Conservation (phyloP, 371 early-diverging fungal genomes). For the Haplosporangium sp. region DNA sequence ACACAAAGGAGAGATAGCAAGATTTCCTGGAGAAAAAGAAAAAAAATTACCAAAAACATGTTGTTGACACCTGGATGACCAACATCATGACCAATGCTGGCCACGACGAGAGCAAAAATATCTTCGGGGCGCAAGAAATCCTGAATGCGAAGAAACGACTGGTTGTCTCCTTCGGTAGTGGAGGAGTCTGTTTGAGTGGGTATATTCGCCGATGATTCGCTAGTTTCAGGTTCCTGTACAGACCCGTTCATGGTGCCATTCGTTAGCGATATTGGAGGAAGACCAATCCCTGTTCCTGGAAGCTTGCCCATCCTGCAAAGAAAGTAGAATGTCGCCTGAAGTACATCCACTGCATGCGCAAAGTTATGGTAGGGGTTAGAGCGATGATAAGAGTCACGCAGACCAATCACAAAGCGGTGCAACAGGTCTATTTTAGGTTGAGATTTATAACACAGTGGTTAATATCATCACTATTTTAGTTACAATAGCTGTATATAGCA, state of each 20-base stretch:
- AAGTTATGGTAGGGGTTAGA: constrained; percentile 89
- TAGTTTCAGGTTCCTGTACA: not conserved
- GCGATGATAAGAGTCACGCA: constrained; percentile 74
- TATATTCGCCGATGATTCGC: constrained; percentile 29
- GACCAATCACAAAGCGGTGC: constrained; percentile 70
- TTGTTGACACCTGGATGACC: constrained; percentile 92
- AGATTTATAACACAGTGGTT: not conserved
- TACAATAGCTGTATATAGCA: not conserved
- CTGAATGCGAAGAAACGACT: constrained; percentile 58
- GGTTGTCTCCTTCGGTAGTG: not conserved
- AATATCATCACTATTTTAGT: not conserved
- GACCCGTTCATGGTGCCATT: constrained; percentile 3
- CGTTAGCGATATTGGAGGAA: constrained; percentile 18
- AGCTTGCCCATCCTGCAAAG: constrained; percentile 73
- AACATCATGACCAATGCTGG: constrained; percentile 87
- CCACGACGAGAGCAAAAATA: constrained; percentile 78
- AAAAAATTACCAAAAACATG: constrained; percentile 72
- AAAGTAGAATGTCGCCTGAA: constrained; percentile 82
- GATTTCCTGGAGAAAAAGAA: not conserved
- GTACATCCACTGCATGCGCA: constrained; percentile 88
- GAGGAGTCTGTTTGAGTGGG: constrained; percentile 13
- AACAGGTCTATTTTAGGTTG: constrained; percentile 57
- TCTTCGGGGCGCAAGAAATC: constrained; percentile 73
- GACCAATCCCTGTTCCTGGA: constrained; percentile 36
- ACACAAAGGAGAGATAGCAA: not conserved